Percentiles rank a stretch among this genome's conserved stretches.
Conservation (phyloP, 306 rosid species). For the Canavalia gladiata region DNA sequence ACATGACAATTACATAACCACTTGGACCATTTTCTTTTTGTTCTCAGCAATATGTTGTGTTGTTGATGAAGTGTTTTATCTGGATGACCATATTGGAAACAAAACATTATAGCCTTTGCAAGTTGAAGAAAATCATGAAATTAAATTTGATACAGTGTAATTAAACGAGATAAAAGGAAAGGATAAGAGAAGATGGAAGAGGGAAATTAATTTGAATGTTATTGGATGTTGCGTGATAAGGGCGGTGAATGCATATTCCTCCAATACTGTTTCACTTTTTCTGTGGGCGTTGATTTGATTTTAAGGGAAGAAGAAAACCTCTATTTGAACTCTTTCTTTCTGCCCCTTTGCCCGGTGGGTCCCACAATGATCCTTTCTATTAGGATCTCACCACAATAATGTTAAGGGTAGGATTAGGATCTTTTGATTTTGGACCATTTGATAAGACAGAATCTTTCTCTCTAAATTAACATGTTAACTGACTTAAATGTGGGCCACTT, state of each 20-base stretch:
- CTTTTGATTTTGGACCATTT: background rate
- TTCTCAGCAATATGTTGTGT: background rate
- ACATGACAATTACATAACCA: background rate
- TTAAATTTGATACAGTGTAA: background rate
- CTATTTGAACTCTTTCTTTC: background rate
- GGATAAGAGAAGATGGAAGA: conserved; percentile 19
- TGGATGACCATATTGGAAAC: background rate
- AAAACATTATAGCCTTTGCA: conserved; percentile 15
- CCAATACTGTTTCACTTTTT: background rate
- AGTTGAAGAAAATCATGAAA: conserved; percentile 3
- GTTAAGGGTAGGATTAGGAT: conserved; percentile 6
- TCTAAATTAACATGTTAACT: background rate
- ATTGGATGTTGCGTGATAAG: conserved; percentile 39
- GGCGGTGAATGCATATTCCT: conserved; percentile 30
- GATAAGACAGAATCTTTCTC: background rate
- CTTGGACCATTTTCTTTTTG: background rate
- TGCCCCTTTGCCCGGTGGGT: background rate
- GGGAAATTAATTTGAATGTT: conserved; percentile 8
- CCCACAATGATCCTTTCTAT: background rate
- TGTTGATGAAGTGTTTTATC: background rate
- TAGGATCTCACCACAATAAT: background rate
- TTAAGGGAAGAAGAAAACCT: background rate
- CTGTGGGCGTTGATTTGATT: background rate
- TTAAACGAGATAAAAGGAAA: conserved; percentile 1
- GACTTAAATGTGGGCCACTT: background rate